Evolutionary conservation across 768 basidiomycete genomes (phyloP), one percentile per base, ranked within the genome.

Genomic region (Suillus occidentalis): DNA sequence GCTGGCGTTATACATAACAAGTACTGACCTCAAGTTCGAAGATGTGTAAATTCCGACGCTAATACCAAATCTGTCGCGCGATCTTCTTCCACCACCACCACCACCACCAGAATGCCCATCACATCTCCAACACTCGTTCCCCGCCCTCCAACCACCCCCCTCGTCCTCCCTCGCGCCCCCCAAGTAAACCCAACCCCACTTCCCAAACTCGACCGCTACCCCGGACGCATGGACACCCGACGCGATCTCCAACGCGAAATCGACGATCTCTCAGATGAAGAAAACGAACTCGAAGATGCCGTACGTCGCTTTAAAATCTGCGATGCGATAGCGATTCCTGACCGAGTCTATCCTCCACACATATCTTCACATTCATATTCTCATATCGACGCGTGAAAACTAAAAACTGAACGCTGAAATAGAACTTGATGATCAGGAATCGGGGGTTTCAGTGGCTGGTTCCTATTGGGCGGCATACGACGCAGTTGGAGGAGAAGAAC

Each of bases 181-280:
- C 85, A 88, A 62, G 84, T 89, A 0, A 84, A 89, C 64, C 89
- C 89, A 6, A 75, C 81, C 0, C 91, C 91, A 14, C 73, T 88
- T 6, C 81, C 85, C 4, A 80, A 73, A 57, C 68, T 67, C 20
- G 79, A 84, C 45, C 83, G 84, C 60, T 79, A 78, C 3, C 84
- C 87, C 68, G 84, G 83, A 2, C 82, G 85, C 52, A 75, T 92
- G 68, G 89, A 87, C 69, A 81, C 83, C 39, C 80, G 83, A 49
- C 85, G 92, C 28, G 89, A 94, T 74, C 73, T 92, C 37, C 83
- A 85, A 66, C 84, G 86, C 47, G 91, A 94, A 73, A 89, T 91
- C 82, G 90, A 92, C 57, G 91, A 94, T 70, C 76, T 94, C 66
- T 92, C 90, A 65, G 92, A 94, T 63, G 92, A 94, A 73, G 92